Evolutionary conservation across 441 rosid genomes (phyloP), one percentile per base, ranked within the genome.

Genomic region (Populus tomentosa): DNA sequence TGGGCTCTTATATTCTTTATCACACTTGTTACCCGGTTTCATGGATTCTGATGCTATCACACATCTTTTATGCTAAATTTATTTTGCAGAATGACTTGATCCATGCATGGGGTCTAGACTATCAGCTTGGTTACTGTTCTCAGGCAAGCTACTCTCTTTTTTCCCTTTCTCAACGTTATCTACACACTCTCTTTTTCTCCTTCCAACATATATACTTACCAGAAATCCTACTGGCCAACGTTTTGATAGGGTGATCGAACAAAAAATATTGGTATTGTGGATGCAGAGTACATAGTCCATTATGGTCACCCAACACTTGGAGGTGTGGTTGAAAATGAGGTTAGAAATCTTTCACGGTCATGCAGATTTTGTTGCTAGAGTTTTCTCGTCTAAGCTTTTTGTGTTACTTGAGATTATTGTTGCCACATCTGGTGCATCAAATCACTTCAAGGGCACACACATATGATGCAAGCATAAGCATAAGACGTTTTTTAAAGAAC

Each of bases 51-150:
- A 16, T 53, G 21, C 61, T 53, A 21, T 9, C 28, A 32, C 13
- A 5, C 53, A n/a, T 36, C 24, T n/a, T 64, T 65, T 8, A 36
- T 38, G 33, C 40, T 23, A 30, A 21, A 33, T 32, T 69, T 67
- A 36, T 75, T 71, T 40, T 61, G 32, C 86, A 91, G 94, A 90
- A 88, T 74, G 96, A 91, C 78, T 85, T 91, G 84, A 87, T 90
- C 76, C 90, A 90, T 83, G 92, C 92, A 40, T 90, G 96, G 96
- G 94, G 94, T 40, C 86, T 91, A 40, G 96, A 91, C 77, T 85
- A 80, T 53, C 92, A 80, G 78, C 92, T 91, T 20, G 94, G 96
- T 26, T 91, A 88, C 72, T 91, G 94, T 76, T 91, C 89, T 64
- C 87, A 88, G 91, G 93, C 74, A 82, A 88, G 87, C 82, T 78